Conservation (phyloP, 1,284 basidiomycete species). For the Malassezia globosa region DNA sequence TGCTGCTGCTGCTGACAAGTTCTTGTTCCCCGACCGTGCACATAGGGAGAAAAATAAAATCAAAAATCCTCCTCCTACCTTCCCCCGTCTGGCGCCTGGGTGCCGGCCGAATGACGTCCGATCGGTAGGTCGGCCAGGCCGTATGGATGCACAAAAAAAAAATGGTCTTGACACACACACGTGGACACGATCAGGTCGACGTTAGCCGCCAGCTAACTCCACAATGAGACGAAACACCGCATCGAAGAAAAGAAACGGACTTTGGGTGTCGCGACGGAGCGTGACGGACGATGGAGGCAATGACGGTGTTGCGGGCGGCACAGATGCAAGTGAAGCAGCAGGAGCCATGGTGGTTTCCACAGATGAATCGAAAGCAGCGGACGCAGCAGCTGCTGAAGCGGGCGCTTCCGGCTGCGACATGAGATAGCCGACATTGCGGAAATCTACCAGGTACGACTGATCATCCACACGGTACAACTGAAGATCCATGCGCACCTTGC, state of each 20-base stretch:
- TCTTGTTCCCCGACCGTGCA: not conserved
- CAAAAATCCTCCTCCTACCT: no score
- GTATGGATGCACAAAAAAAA: no score
- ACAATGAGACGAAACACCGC: slow-evolving; percentile 61
- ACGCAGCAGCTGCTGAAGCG: not conserved
- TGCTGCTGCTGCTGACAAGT: no score
- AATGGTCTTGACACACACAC: not conserved
- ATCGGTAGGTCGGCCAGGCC: no score
- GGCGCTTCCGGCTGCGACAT: slow-evolving; percentile 10
- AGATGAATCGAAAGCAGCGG: not conserved
- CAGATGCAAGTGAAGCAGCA: not conserved
- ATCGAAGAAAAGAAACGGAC: slow-evolving; percentile 91
- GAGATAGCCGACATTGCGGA: slow-evolving; percentile 90
- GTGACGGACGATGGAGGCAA: not conserved
- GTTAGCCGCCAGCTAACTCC: slow-evolving; percentile 26
- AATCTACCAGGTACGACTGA: slow-evolving; percentile 93
- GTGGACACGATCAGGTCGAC: not conserved
- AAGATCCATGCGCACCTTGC: slow-evolving; percentile 68
- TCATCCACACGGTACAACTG: slow-evolving; percentile 92
- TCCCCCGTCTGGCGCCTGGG: no score
- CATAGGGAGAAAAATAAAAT: no score
- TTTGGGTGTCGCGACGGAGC: slow-evolving; percentile 63
- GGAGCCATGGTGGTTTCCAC: no score
- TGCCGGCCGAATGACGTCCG: not conserved
- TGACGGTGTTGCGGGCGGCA: not conserved